phyloP scores from a whole-genome alignment of 164 flowering plant species.

The Vitis cinerea region DNA sequence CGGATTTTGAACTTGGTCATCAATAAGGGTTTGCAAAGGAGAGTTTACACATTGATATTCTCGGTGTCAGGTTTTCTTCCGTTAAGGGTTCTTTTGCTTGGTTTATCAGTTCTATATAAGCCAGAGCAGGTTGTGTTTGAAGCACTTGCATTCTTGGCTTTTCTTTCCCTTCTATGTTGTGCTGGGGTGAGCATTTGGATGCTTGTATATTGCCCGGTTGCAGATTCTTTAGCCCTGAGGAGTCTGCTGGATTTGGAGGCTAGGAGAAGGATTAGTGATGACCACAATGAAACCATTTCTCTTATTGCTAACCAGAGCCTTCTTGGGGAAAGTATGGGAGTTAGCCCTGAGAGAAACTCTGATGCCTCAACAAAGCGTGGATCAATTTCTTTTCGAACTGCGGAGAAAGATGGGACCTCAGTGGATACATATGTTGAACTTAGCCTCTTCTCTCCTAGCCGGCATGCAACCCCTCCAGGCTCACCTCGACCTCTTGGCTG shows the following conservation, averaged over 20 bases:
- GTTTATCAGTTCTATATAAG: constrained; percentile 66
- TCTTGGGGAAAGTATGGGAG: constrained; percentile 34
- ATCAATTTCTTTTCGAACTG: constrained; percentile 77
- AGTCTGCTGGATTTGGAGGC: constrained; percentile 50
- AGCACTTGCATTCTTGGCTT: constrained; percentile 68
- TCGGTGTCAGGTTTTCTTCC: constrained; percentile 74
- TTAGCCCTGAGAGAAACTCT: constrained; percentile 54
- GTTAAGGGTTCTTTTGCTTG: constrained; percentile 75
- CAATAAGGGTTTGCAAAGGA: constrained; percentile 79
- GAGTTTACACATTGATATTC: constrained; percentile 69
- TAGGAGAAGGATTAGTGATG: constrained; percentile 44
- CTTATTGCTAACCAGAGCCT: constrained; percentile 63
- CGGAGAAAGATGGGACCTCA: constrained; percentile 47
- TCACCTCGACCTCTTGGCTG: constrained; percentile 45
- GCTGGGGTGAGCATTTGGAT: constrained; percentile 64
- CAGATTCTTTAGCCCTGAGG: constrained; percentile 79
- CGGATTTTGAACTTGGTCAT: constrained; percentile 67
- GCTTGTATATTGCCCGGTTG: constrained; percentile 85
- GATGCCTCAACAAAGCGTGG: constrained; percentile 74
- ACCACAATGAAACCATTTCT: constrained; percentile 50
- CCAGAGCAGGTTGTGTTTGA: constrained; percentile 67
- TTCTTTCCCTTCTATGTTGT: constrained; percentile 69
- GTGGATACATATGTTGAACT: constrained; percentile 45
- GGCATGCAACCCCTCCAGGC: constrained; percentile 36
- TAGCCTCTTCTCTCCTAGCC: constrained; percentile 52